A percentile compares a stretch with the other conserved stretches of the same genome.
phyloP scores from a whole-genome alignment of 768 basidiomycete genomes.

The Royoungia palumana region DNA sequence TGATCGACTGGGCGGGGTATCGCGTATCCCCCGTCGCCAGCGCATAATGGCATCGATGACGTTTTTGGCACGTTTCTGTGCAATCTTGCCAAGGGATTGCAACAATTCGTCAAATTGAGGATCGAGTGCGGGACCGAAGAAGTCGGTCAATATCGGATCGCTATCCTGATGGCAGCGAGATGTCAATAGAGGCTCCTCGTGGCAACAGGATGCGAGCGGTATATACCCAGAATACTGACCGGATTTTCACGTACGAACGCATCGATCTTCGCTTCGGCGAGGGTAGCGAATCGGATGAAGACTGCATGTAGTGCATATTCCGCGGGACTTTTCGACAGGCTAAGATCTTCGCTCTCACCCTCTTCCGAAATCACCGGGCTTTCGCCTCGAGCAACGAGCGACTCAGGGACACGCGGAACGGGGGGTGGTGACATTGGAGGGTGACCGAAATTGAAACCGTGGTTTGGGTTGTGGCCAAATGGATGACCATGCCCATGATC shows the following conservation, averaged over 20 bases:
- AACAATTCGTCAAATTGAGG: constrained; percentile 80
- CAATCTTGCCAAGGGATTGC: constrained; percentile 81
- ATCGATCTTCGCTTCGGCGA: constrained; percentile 79
- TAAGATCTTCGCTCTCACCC: constrained; percentile 59
- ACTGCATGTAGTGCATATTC: constrained; percentile 88
- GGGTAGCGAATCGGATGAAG: constrained; percentile 80
- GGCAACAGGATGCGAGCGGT: neutral
- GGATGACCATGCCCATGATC: constrained; percentile 53
- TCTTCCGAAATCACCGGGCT: constrained; percentile 53
- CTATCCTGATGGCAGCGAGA: constrained; percentile 46
- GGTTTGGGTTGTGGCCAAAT: constrained; percentile 27
- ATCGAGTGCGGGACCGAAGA: constrained; percentile 73
- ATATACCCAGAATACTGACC: constrained; percentile 43
- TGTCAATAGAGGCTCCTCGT: constrained; percentile 1
- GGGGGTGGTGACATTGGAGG: constrained; percentile 63
- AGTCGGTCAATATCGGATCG: constrained; percentile 62
- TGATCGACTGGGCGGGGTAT: constrained; percentile 42
- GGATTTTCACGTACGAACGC: constrained; percentile 63
- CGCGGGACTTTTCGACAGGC: constrained; percentile 77
- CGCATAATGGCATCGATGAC: constrained; percentile 85
- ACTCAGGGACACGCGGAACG: constrained; percentile 72
- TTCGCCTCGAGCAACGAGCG: constrained; percentile 49
- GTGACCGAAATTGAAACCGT: constrained; percentile 24
- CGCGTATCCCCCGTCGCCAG: constrained; percentile 79
- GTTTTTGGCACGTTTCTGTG: constrained; percentile 77